A percentile compares a stretch with the other conserved stretches of the same genome.
phyloP scores from a whole-genome alignment of 495 filamentous ascomycete species.

The Mytilinidion resinicola region DNA sequence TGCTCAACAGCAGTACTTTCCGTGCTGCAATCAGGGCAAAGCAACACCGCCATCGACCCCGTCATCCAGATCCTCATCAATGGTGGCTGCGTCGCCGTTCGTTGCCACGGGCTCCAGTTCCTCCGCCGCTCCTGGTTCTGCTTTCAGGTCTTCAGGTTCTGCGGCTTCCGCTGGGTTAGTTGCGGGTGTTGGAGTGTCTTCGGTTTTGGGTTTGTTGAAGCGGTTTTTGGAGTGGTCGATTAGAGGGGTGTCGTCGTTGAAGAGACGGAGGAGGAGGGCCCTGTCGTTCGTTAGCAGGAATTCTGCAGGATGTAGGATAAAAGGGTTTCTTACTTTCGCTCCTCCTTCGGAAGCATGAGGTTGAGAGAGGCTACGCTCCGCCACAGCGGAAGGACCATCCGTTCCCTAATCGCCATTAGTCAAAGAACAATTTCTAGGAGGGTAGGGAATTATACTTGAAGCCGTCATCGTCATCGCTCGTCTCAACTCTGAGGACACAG shows the following conservation, averaged over 20 bases:
- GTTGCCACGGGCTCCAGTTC: neutral
- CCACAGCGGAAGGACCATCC: conserved; percentile 87
- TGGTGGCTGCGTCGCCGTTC: neutral
- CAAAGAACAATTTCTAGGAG: neutral
- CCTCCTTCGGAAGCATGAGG: conserved; percentile 95
- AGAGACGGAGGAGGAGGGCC: conserved; percentile 85
- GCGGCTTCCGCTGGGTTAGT: neutral
- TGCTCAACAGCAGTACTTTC: too few relatives aligned
- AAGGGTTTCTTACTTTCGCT: conserved; percentile 46
- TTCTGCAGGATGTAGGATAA: neutral
- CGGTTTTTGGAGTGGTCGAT: conserved; percentile 38
- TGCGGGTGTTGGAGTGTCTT: neutral
- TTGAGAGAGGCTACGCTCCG: conserved; percentile 78
- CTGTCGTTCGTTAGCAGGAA: neutral
- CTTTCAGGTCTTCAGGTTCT: neutral
- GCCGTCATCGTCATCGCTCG: conserved; percentile 59
- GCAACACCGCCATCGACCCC: neutral
- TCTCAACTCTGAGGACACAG: conserved; percentile 78
- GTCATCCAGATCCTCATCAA: neutral
- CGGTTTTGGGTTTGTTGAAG: neutral
- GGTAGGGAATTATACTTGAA: conserved; percentile 47
- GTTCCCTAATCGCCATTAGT: conserved; percentile 45
- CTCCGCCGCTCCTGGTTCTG: neutral
- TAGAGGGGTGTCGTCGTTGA: conserved; percentile 73
- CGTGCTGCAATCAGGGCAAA: neutral